Conservation (phyloP, 2,329 filamentous ascomycete species). For the Ophiostoma montium region DNA sequence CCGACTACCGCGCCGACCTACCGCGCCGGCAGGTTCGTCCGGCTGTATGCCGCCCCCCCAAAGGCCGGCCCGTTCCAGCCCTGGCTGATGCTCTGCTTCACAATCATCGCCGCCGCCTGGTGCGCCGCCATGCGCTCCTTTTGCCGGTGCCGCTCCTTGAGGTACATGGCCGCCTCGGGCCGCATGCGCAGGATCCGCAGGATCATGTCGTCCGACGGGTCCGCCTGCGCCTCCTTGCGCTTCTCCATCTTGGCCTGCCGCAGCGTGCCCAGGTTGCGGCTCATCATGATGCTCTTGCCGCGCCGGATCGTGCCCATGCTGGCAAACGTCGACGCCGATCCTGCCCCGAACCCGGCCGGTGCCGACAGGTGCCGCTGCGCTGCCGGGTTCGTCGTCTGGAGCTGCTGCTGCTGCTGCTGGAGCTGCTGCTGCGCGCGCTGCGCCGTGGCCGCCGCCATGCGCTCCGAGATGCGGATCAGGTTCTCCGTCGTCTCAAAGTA, state of each 20-base stretch:
- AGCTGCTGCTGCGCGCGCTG: slow-evolving; percentile 59
- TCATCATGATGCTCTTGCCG: slow-evolving; percentile 80
- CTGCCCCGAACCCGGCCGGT: slow-evolving; percentile 34
- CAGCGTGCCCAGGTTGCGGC: slow-evolving; percentile 90
- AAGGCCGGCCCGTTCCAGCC: slow-evolving; percentile 32
- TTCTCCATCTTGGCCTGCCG: slow-evolving; percentile 91
- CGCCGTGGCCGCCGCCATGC: slow-evolving; percentile 81
- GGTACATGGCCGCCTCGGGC: slow-evolving; percentile 73
- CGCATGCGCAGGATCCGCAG: slow-evolving; percentile 88
- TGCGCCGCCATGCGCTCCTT: slow-evolving; percentile 86
- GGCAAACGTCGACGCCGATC: slow-evolving; percentile 38
- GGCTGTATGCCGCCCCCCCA: slow-evolving; percentile 27
- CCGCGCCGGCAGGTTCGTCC: slow-evolving; percentile 33
- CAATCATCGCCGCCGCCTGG: slow-evolving; percentile 85
- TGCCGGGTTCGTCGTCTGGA: slow-evolving; percentile 20
- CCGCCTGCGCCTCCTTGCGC: slow-evolving; percentile 85
- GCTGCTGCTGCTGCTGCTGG: slow-evolving; percentile 47
- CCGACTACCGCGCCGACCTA: too few species aligned
- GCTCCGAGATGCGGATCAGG: slow-evolving; percentile 85
- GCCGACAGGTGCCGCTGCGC: slow-evolving; percentile 40
- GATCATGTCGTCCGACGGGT: slow-evolving; percentile 97
- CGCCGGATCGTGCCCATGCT: slow-evolving; percentile 54
- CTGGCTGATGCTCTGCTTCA: slow-evolving; percentile 68
- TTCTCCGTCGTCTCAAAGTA: slow-evolving; percentile 90
- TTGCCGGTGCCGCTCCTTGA: slow-evolving; percentile 82